Evolutionary conservation across 2,329 filamentous ascomycete species (phyloP).

Genomic region (Incumbomyces lentus): DNA sequence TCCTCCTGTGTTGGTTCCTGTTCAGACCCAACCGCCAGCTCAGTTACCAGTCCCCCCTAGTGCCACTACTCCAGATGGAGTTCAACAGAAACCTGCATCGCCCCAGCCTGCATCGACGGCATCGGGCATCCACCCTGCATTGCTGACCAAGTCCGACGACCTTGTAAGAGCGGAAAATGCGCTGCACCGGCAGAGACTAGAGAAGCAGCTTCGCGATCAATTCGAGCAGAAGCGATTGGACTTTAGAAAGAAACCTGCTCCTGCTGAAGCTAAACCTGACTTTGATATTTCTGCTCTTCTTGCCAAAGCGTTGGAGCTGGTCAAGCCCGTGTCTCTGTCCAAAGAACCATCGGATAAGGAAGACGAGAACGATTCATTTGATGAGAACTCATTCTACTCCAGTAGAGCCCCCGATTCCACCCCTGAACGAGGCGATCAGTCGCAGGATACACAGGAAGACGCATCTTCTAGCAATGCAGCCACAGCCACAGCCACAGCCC

Average conservation of each 20-base stretch:
- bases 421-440: slow-evolving; percentile 34
- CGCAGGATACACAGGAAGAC: slow-evolving; percentile 25
- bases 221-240: slow-evolving; percentile 52
- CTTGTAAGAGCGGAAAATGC: slow-evolving; percentile 72
- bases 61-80: slow-evolving; percentile 11
- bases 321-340: slow-evolving; percentile 56
- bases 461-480: slow-evolving; percentile 1
- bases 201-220: slow-evolving; percentile 67
- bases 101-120: slow-evolving; percentile 29
- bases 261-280: slow-evolving; percentile 48
- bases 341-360: slow-evolving; percentile 38
- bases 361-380: slow-evolving; percentile 59
- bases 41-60: slow-evolving; percentile 12
- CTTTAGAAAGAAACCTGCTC: slow-evolving; percentile 38
- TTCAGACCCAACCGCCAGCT: slow-evolving; percentile 18
- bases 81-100: slow-evolving; percentile 3
- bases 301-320: slow-evolving; percentile 58
- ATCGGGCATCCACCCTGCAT: slow-evolving; percentile 67
- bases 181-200: slow-evolving; percentile 69
- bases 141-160: slow-evolving; percentile 77
- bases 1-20: slow-evolving; percentile 18
- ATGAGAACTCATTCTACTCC: slow-evolving; percentile 93
- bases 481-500: too few species aligned
- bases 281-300: slow-evolving; percentile 66
- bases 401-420: slow-evolving; percentile 75